Percentiles rank a stretch among this genome's conserved stretches.
These are phyloP conservation scores for Fraxinus pennsylvanica DNA, from an alignment of 257 asterid species.

Conservation along the genomic window DNA sequence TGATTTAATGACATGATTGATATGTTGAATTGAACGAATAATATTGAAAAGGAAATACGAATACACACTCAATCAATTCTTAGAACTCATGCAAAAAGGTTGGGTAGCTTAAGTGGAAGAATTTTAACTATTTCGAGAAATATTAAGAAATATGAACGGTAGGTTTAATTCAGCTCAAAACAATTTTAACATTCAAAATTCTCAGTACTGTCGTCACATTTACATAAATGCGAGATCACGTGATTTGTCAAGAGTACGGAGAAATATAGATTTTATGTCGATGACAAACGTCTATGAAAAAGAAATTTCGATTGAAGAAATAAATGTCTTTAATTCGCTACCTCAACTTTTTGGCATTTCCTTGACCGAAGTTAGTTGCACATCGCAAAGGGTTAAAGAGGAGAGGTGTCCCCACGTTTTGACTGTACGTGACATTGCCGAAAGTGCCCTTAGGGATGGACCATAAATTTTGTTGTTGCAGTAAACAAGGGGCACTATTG, in stretches of 20 bases:
- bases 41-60: not conserved
- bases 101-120: not conserved
- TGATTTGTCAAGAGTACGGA: not conserved
- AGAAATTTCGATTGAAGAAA: not conserved
- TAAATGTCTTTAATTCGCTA: not conserved
- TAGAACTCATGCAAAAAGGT: not conserved
- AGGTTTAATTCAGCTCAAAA: not conserved
- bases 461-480: slow-evolving; percentile 11
- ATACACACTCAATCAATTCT: not conserved
- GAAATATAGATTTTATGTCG: not conserved
- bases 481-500: slow-evolving; percentile 43
- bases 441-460: slow-evolving; percentile 27
- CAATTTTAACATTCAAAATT: not conserved
- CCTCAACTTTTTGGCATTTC: not conserved
- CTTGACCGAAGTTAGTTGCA: not conserved
- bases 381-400: not conserved
- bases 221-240: not conserved
- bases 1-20: not conserved
- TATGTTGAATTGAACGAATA: not conserved
- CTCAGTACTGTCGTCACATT: not conserved
- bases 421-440: slow-evolving; percentile 25
- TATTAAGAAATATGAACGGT: too few relatives aligned
- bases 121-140: too few relatives aligned
- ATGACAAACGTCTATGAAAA: not conserved
- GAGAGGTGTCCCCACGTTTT: slow-evolving; percentile 27